Base-by-base conservation (phyloP, 495 filamentous ascomycete genomes). In the Aspergillus sparsus region DNA sequence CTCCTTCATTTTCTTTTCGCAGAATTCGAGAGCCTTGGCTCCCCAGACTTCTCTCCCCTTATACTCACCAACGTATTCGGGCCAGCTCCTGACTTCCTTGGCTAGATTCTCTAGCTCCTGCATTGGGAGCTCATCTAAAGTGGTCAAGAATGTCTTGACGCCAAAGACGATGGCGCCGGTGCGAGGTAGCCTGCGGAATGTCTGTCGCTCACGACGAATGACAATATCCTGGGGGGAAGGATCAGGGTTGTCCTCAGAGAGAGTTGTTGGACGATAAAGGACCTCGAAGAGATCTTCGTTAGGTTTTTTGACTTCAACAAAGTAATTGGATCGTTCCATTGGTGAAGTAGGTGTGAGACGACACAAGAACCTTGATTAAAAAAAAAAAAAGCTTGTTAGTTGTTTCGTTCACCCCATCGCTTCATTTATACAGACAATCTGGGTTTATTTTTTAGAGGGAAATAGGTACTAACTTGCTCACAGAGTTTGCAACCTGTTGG, bases 301-400 rank as follows among this genome's bases (percentile, higher is more conserved):
- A 11, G 75, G 72, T 0, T 68, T 60, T 34, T 74, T 80, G 13
- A 80, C 72, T 66, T 84, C 80, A 6, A 84, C 69, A 59, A 84
- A 84, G 62, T 82, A 80, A 62, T 81, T 82, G 47, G 72, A 79
- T 39, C 81, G 74, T 63, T 84, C 81, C 81, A 84, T 83, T 18
- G 78, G 68, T 3, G 75, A 76, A 1, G 54, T 65, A 1, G 78
- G 73, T 3, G 74, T 79, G 5, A 84, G 70, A 16, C 79, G 77
- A 39, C 68, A 67, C 16, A 84, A 77, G 57, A 82, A 82, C 53
- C 81, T 84, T 42, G 46, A 35, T 32, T 39, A 33, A 49, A 27
- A 27, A 27, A 27, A 27, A 3, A 3, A 27, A 27, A 27, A 12
- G 6, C 27, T 8, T 37, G 35, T 63, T 16, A 55, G 49, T 52